Evolutionary conservation across 1,139 yeast species (phyloP), one percentile per base, ranked within the genome.

Genomic region (Scheffersomyces lignicola): DNA sequence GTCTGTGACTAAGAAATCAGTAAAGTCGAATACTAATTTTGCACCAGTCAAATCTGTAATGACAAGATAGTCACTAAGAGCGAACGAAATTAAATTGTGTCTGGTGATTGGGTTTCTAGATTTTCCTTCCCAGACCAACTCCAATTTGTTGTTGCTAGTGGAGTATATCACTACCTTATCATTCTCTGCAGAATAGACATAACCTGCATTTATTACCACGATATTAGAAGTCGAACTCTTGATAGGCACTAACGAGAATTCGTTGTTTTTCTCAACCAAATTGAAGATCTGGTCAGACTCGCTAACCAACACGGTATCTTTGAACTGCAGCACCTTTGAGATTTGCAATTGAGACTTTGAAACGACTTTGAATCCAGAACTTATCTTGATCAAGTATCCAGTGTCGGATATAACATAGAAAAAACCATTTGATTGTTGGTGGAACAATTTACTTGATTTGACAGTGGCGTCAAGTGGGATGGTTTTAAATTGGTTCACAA

Each of bases 1-100:
- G 23, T 45, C 44, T 11, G 56, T 47, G 3, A 45, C 35, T 34
- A 59, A 49, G 24, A 55, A 60, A 37, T 62, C 63, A 7, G 59
- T 51, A 32, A 65, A 47, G 38, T 65, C 67, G 29, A 51, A 51
- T 10, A 62, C 45, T n/a, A 43, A 40, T 30, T 52, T 49, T 9
- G 32, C 9, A 20, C 36, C 39, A 16, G 24, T 23, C 1, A 24
- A 32, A 20, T 35, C 34, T 7, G 41, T 24, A 14, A 39, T 24
- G 7, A 44, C 28, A 10, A 47, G 18, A 29, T 49, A 51, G 7
- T 47, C 55, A 32, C 52, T 50, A 20, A 58, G 46, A 5, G 51
- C 47, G 29, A 48, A 45, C 7, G 36, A 38, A 12, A 37, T 33
- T 25, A 43, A 34, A 22, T 45, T 41, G 11, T 39, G 36, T 11